A percentile compares a stretch with the other conserved stretches of the same genome.
Conservation (phyloP, 208 protist species). For the Trypanosoma theileri region DNA sequence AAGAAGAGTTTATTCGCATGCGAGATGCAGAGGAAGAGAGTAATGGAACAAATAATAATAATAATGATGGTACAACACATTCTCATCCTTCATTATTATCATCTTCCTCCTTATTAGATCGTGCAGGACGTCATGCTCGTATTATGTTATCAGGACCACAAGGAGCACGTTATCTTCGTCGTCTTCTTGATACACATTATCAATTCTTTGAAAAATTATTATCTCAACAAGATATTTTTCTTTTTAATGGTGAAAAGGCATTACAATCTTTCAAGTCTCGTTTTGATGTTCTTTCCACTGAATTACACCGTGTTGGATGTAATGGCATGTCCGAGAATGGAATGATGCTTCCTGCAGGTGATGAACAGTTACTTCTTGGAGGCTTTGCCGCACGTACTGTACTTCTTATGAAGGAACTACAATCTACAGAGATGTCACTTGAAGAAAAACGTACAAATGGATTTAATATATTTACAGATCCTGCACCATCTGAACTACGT, state of each 20-base stretch:
- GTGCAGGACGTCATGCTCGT: slow-evolving; percentile 66
- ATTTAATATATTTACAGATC: slow-evolving; percentile 93
- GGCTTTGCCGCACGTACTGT: slow-evolving; percentile 71
- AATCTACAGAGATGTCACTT: slow-evolving; percentile 25
- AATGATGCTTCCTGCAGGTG: slow-evolving; percentile 14
- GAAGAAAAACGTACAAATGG: slow-evolving; percentile 47
- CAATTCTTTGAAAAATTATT: slow-evolving; percentile 71
- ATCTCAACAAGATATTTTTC: slow-evolving; percentile 23
- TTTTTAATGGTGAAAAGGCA: slow-evolving; percentile 28
- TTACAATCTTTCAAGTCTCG: slow-evolving; percentile 49
- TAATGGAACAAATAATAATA: slow-evolving; percentile 26
- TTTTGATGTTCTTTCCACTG: slow-evolving; percentile 68
- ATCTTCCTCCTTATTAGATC: slow-evolving; percentile 12
- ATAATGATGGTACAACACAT: slow-evolving; percentile 24
- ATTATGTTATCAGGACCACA: slow-evolving; percentile 73
- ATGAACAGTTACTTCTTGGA: slow-evolving; percentile 73
- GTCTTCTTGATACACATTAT: slow-evolving; percentile 66
- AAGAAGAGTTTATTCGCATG: slow-evolving; percentile 80
- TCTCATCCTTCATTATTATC: background rate
- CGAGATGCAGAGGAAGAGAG: slow-evolving; percentile 38
- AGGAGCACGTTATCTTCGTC: slow-evolving; percentile 59
- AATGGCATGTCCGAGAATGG: slow-evolving; percentile 6
- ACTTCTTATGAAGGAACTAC: slow-evolving; percentile 43
- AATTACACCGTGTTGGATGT: slow-evolving; percentile 41
- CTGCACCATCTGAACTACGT: slow-evolving; percentile 78